phyloP scores from a whole-genome alignment of 805 yeast species.

The Metschnikowia arizonensis region DNA sequence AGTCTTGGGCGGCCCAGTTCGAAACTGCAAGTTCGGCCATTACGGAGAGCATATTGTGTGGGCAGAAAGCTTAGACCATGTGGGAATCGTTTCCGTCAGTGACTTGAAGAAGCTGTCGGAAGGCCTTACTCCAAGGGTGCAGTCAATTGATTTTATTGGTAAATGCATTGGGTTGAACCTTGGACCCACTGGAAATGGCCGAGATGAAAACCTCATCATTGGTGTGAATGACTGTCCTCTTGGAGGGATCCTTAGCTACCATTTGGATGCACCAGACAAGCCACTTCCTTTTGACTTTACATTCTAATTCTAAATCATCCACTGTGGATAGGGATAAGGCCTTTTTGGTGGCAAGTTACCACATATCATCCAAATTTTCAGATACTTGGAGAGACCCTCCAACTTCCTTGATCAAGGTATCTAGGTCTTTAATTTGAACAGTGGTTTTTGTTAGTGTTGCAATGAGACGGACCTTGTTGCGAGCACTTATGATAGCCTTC shows the following conservation, averaged over 20 bases:
- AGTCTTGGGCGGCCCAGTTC: constrained; percentile 43
- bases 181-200: constrained; percentile 38
- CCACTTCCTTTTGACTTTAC: constrained; percentile 40
- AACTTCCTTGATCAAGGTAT: constrained; percentile 30
- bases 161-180: constrained; percentile 55
- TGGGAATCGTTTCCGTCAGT: constrained; percentile 43
- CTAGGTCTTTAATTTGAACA: constrained; percentile 27
- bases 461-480: constrained; percentile 58
- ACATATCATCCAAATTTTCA: constrained; percentile 41
- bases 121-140: constrained; percentile 25
- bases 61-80: constrained; percentile 59
- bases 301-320: constrained; percentile 14
- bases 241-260: constrained; percentile 55
- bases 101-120: constrained; percentile 21
- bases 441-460: constrained; percentile 31
- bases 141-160: constrained; percentile 53
- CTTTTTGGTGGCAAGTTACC: too few species aligned
- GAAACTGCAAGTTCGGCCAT: constrained; percentile 49
- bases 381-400: constrained; percentile 37
- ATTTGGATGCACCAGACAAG: constrained; percentile 31
- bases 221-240: constrained; percentile 54
- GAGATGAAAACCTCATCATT: constrained; percentile 46
- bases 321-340: too few species aligned
- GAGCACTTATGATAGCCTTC: constrained; percentile 46
- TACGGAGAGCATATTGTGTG: constrained; percentile 45